These are phyloP conservation scores for Saccharomyces hybrid DNA, from an alignment of 1,139 yeast species.

Conservation along the genomic window DNA sequence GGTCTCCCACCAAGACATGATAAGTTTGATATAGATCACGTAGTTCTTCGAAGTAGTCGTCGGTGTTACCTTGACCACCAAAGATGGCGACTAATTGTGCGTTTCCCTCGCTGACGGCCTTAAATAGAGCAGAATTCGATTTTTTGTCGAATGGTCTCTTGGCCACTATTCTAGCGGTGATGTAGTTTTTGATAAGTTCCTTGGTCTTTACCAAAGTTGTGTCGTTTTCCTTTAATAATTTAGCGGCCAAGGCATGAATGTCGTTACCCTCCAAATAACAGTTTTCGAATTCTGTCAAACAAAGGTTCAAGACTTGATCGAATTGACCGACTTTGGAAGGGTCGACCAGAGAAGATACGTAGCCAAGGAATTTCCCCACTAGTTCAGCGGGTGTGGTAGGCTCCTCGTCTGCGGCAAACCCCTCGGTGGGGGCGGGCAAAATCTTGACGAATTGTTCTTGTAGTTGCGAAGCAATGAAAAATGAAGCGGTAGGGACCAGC, in stretches of 20 bases:
- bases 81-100: conserved; percentile 76
- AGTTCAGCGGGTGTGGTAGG: conserved; percentile 86
- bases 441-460: conserved; percentile 70
- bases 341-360: conserved; percentile 52
- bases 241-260: conserved; percentile 83
- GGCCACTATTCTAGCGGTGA: conserved; percentile 45
- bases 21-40: conserved; percentile 75
- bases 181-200: conserved; percentile 65
- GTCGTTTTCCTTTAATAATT: conserved; percentile 36
- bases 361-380: conserved; percentile 77
- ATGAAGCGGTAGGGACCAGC: conserved; percentile 74
- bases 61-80: conserved; percentile 99
- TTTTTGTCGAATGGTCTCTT: conserved; percentile 39
- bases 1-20: conserved; percentile 64
- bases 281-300: conserved; percentile 75
- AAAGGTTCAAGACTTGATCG: conserved; percentile 59
- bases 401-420: conserved; percentile 78
- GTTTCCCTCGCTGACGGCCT: conserved; percentile 48
- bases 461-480: conserved; percentile 76
- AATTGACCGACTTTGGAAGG: conserved; percentile 44
- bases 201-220: conserved; percentile 67
- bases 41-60: conserved; percentile 94
- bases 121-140: conserved; percentile 52
- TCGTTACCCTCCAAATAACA: conserved; percentile 68
- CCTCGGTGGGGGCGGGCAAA: conserved; percentile 77